phyloP scores from a whole-genome alignment of 805 yeast species.

The Saccharomycopsis malanga region DNA sequence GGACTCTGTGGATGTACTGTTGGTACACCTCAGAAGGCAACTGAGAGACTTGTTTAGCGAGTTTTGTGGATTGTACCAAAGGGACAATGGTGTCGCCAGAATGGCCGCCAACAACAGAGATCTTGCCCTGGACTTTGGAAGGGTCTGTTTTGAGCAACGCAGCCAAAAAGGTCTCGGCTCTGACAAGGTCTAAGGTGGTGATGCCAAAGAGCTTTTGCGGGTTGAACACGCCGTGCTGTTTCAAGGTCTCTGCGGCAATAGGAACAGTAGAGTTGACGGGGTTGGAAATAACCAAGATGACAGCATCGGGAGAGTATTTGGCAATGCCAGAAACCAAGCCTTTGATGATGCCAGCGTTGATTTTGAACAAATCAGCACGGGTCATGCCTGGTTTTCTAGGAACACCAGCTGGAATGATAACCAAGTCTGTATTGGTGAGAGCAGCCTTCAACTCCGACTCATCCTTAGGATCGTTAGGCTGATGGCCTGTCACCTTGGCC shows the following conservation, averaged over 20 bases:
- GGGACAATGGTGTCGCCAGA: constrained; percentile 81
- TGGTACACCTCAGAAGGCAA: constrained; percentile 38
- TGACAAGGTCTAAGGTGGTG: constrained; percentile 70
- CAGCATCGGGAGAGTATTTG: constrained; percentile 58
- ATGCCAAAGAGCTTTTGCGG: constrained; percentile 70
- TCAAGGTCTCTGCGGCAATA: constrained; percentile 72
- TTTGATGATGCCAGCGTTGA: constrained; percentile 75
- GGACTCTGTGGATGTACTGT: constrained; percentile 65
- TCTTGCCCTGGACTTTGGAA: constrained; percentile 28
- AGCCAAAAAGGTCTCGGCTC: constrained; percentile 63
- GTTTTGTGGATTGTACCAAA: constrained; percentile 48
- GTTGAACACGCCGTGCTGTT: constrained; percentile 61
- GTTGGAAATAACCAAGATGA: constrained; percentile 62
- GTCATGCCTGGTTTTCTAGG: constrained; percentile 90
- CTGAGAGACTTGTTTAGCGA: constrained; percentile 28
- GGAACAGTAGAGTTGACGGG: constrained; percentile 84
- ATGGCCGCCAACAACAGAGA: constrained; percentile 81
- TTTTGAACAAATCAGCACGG: constrained; percentile 76
- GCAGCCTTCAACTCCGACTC: constrained; percentile 56
- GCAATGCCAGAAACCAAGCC: constrained; percentile 67
- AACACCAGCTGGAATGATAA: constrained; percentile 84
- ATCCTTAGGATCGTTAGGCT: constrained; percentile 40
- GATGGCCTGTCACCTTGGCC: constrained; percentile 51
- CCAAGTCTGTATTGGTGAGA: constrained; percentile 70
- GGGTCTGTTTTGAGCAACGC: constrained; percentile 11